A percentile compares a stretch with the other conserved stretches of the same genome.
Conservation (phyloP, 192 early-diverging fungal genomes). For the Dispira parvispora region DNA sequence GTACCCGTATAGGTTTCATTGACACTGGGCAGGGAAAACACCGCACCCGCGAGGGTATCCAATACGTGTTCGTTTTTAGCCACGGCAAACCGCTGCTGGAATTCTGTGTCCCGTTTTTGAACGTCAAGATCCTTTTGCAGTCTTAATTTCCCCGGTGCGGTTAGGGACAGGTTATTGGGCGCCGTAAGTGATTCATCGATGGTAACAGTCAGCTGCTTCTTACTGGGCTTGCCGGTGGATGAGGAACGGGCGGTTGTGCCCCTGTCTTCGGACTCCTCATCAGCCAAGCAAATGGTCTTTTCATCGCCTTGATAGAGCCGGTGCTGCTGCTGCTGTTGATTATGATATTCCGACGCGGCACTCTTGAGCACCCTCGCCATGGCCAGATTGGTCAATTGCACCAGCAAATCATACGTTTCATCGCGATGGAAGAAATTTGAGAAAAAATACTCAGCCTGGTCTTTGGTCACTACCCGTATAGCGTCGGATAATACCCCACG, state of each 20-base stretch:
- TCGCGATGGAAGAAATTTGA: slow-evolving; percentile 93
- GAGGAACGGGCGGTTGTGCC: no score
- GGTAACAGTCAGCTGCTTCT: background rate
- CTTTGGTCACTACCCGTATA: slow-evolving; percentile 70
- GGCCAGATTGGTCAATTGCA: slow-evolving; percentile 70
- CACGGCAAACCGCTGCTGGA: slow-evolving; percentile 1
- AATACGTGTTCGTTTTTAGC: background rate
- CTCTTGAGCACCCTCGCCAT: slow-evolving; percentile 79
- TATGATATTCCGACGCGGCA: slow-evolving; percentile 35
- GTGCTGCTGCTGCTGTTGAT: slow-evolving; percentile 10
- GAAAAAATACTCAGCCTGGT: slow-evolving; percentile 61
- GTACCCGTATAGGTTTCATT: slow-evolving; percentile 33
- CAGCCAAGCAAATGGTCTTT: slow-evolving; percentile 17
- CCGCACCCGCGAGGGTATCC: background rate
- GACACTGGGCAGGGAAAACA: background rate
- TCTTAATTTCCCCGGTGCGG: background rate
- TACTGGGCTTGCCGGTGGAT: no score
- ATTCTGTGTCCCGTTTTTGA: slow-evolving; percentile 16
- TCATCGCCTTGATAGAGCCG: slow-evolving; percentile 16
- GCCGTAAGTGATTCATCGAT: background rate
- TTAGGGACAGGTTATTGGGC: background rate
- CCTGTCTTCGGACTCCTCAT: background rate
- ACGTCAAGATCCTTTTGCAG: slow-evolving; percentile 21
- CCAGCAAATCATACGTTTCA: slow-evolving; percentile 90
- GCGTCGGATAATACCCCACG: slow-evolving; percentile 78